Evolutionary conservation across 805 yeast species (phyloP).

Genomic region (Metschnikowia koreensis): DNA sequence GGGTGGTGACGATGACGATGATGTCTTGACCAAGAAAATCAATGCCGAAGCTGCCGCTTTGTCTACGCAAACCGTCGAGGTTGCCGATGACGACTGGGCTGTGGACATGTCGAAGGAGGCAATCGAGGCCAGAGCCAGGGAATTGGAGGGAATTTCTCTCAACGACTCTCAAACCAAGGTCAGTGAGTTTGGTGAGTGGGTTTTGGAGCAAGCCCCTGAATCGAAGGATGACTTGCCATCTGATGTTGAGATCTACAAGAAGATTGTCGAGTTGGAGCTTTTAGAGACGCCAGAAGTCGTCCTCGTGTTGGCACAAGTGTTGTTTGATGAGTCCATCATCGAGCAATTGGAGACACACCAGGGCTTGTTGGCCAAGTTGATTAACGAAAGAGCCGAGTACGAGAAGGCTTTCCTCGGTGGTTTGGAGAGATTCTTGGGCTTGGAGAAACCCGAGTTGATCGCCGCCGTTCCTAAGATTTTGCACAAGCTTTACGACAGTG

Average conservation of each 20-base stretch:
- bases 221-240: slow-evolving; percentile 63
- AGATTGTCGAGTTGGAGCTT: slow-evolving; percentile 77
- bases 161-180: slow-evolving; percentile 50
- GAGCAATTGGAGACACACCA: slow-evolving; percentile 72
- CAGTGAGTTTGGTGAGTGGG: slow-evolving; percentile 89
- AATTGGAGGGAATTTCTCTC: slow-evolving; percentile 64
- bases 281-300: slow-evolving; percentile 70
- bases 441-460: slow-evolving; percentile 68
- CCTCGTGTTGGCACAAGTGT: slow-evolving; percentile 87
- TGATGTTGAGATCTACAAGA: slow-evolving; percentile 91
- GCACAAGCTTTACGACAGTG: slow-evolving; percentile 77
- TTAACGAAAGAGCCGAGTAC: slow-evolving; percentile 57
- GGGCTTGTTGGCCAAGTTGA: slow-evolving; percentile 78
- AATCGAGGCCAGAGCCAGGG: slow-evolving; percentile 84
- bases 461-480: slow-evolving; percentile 77
- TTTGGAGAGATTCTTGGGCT: slow-evolving; percentile 86
- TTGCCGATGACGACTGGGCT: slow-evolving; percentile 94
- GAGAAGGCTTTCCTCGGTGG: slow-evolving; percentile 95
- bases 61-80: slow-evolving; percentile 50
- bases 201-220: slow-evolving; percentile 49
- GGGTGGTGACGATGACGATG: slow-evolving; percentile 65
- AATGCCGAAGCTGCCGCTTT: slow-evolving; percentile 79
- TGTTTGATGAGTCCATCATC: slow-evolving; percentile 76
- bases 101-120: slow-evolving; percentile 97
- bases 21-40: slow-evolving; percentile 71